Evolutionary conservation across 192 early-diverging fungal genomes (phyloP).

Genomic region (Umbelopsis isabellina): DNA sequence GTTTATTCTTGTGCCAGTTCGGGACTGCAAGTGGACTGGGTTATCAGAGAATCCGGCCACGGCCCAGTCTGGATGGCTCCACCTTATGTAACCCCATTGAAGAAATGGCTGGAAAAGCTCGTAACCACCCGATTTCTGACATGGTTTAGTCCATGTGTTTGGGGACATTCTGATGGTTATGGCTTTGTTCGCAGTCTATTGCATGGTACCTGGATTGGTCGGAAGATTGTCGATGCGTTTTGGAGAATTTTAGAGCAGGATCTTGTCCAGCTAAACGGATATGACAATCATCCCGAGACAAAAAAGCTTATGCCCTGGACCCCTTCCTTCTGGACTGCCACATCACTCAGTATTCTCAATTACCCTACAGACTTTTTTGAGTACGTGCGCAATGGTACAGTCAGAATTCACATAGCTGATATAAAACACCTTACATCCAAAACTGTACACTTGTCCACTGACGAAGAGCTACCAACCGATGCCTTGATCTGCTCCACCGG

Average conservation of each 20-base stretch:
- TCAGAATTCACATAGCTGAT: slow-evolving; percentile 9
- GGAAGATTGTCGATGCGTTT: slow-evolving; percentile 15
- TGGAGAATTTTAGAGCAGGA: slow-evolving; percentile 6
- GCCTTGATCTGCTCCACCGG: slow-evolving; percentile 20
- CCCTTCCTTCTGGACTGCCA: background rate
- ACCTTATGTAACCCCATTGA: slow-evolving; percentile 17
- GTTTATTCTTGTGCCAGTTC: slow-evolving; percentile 9
- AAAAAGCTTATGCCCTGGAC: slow-evolving; percentile 10
- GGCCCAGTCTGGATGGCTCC: slow-evolving; percentile 18
- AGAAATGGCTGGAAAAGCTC: slow-evolving; percentile 20
- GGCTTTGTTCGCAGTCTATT: background rate
- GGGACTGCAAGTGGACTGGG: slow-evolving; percentile 13
- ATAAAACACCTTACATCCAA: slow-evolving; percentile 1
- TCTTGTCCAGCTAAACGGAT: slow-evolving; percentile 7
- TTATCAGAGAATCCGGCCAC: slow-evolving; percentile 20
- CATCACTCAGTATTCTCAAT: slow-evolving; percentile 16
- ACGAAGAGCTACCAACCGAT: background rate
- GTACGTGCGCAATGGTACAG: slow-evolving; percentile 7
- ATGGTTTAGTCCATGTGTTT: slow-evolving; percentile 19
- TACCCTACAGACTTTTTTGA: slow-evolving; percentile 23
- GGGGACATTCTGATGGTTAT: slow-evolving; percentile 17
- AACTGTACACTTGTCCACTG: slow-evolving; percentile 12
- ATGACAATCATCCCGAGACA: slow-evolving; percentile 6
- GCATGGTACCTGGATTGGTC: slow-evolving; percentile 11
- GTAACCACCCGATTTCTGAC: slow-evolving; percentile 17